A percentile compares a stretch with the other conserved stretches of the same genome.
Conservation (phyloP, 345 rosid genomes). For the Carallia pectinifolia region DNA sequence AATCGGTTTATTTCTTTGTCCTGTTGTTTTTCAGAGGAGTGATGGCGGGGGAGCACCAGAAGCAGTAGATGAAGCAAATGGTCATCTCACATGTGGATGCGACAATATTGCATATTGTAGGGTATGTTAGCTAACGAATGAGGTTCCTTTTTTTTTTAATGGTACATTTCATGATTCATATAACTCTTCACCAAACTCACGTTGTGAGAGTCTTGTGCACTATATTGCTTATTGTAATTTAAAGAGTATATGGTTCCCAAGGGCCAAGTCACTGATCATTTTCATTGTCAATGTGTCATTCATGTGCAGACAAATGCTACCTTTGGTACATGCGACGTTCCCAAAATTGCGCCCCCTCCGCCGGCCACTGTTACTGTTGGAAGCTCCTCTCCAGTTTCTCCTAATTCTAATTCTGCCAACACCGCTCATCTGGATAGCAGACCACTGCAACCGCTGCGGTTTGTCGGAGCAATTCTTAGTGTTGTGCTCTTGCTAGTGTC, state of each 20-base stretch:
- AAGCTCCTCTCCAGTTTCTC: constrained; percentile 14
- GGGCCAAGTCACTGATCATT: background rate
- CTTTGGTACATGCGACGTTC: constrained; percentile 74
- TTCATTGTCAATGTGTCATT: background rate
- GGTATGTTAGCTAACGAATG: constrained; percentile 35
- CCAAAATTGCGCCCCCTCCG: constrained; percentile 67
- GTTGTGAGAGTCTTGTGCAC: too few species aligned
- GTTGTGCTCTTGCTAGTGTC: constrained; percentile 27
- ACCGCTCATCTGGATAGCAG: constrained; percentile 25
- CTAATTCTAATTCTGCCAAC: constrained; percentile 18
- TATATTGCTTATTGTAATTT: background rate
- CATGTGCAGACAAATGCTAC: constrained; percentile 61
- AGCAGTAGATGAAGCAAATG: constrained; percentile 80
- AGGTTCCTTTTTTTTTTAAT: background rate
- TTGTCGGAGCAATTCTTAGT: constrained; percentile 35
- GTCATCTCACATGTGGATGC: constrained; percentile 94
- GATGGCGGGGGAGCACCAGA: constrained; percentile 92
- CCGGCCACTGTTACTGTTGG: constrained; percentile 48
- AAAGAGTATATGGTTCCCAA: background rate
- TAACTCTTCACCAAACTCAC: too few species aligned
- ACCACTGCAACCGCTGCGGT: constrained; percentile 28
- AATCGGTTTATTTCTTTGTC: background rate
- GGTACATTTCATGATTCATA: too few species aligned
- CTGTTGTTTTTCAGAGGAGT: constrained; percentile 51
- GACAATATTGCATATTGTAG: constrained; percentile 67